Percentiles rank a stretch among this genome's conserved stretches.
phyloP scores from a whole-genome alignment of 2,329 filamentous ascomycete species.

The Hyphodiscus sp. region DNA sequence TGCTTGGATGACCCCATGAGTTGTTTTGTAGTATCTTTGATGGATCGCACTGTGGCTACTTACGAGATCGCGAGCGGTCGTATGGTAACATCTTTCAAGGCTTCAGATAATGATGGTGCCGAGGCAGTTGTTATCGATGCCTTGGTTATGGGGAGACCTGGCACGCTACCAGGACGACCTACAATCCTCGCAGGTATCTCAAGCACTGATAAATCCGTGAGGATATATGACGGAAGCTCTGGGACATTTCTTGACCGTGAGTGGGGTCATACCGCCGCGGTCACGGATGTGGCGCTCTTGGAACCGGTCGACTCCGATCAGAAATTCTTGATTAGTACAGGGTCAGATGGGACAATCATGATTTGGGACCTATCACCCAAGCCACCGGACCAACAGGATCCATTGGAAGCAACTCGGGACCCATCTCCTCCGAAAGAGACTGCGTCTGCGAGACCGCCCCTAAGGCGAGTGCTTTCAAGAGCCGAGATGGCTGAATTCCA shows the following conservation, averaged over 20 bases:
- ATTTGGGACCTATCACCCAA: slow-evolving; percentile 46
- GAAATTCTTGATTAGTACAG: slow-evolving; percentile 64
- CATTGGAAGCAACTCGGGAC: slow-evolving; percentile 19
- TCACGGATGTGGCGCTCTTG: slow-evolving; percentile 75
- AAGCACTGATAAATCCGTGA: slow-evolving; percentile 90
- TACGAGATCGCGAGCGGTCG: slow-evolving; percentile 63
- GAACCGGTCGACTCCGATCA: slow-evolving; percentile 47
- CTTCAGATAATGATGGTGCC: slow-evolving; percentile 68
- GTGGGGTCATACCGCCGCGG: slow-evolving; percentile 91
- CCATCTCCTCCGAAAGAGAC: slow-evolving; percentile 37
- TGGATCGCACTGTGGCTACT: slow-evolving; percentile 54
- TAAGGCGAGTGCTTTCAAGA: slow-evolving; percentile 80
- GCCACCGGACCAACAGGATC: slow-evolving; percentile 16
- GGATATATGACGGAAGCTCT: slow-evolving; percentile 75
- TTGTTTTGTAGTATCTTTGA: slow-evolving; percentile 50
- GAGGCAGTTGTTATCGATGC: slow-evolving; percentile 82
- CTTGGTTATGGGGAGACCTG: slow-evolving; percentile 56
- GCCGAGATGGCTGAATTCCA: slow-evolving; percentile 80
- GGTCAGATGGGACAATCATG: slow-evolving; percentile 77
- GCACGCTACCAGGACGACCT: slow-evolving; percentile 44
- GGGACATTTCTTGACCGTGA: slow-evolving; percentile 78
- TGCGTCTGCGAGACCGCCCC: slow-evolving; percentile 59
- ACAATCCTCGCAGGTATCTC: slow-evolving; percentile 80
- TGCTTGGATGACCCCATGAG: slow-evolving; percentile 48
- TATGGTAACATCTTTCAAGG: slow-evolving; percentile 69